Evolutionary conservation across 1,139 yeast species (phyloP), one percentile per base, ranked within the genome.

Genomic region (Kodamaea plutei): DNA sequence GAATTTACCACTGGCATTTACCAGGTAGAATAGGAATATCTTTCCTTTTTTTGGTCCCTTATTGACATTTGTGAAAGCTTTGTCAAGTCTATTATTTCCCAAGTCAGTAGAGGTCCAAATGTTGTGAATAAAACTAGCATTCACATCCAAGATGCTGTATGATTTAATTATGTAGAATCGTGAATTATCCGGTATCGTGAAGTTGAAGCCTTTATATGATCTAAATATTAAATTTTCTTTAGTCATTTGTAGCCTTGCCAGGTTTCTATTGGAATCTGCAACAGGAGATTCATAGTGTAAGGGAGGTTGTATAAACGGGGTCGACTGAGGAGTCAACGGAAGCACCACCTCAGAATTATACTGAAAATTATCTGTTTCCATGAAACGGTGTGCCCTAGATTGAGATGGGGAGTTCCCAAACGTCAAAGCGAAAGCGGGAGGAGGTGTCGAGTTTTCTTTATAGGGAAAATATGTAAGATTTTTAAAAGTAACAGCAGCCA

Each of bases 61-160:
- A 46, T 20, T 40, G 9, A 38, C 26, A 5, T 41, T 44, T 7
- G 36, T 41, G 35, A 41, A 69, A 0, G 72, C 69, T 31, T 56
- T 61, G 26, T 71, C 61, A 29, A 77, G 57, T 35, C 79, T 54
- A 34, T 61, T 67, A 41, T 76, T 76, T 0, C 83, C 83, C 33
- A 69, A 54, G 20, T 64, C 73, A 0, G 83, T 76, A 0, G 82
- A 75, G 0, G 80, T 64, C 84, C 84, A 77, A 20, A 76, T 62
- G 5, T 64, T 62, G 38, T 75, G 62, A 29, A 54, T 45, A 39
- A 67, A 67, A 0, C 81, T 72, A 4, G 76, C 64, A 34, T 58
- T 59, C 9, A 77, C 69, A 41, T 77, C 79, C 11, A 57, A 53
- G 11, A 66, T 55, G 30, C 59, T 69, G 45, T 60, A 68, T 0